Base-by-base conservation (phyloP, 306 rosid genomes). In the Cicer yamashitae region DNA sequence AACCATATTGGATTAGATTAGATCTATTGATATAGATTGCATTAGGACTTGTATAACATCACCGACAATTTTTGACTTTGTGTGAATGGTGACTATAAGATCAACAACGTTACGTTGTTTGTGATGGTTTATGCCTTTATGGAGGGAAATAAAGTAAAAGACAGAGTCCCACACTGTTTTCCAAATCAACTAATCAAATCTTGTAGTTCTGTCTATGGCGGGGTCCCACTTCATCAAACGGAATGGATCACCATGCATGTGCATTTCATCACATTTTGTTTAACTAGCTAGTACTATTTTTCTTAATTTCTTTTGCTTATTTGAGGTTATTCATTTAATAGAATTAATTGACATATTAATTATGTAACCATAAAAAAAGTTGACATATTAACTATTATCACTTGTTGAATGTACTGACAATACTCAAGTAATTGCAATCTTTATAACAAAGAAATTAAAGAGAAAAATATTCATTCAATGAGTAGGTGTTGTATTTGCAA, bases 151-250 rank as follows among this genome's bases (percentile, higher is more conserved):
- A 30, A 30, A 30, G 37, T 30, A 30, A 30, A 30, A 4, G 37
- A 30, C 37, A 30, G 34, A 3, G 37, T 30, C 37, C 5, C 37
- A 30, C 37, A 30, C 4, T 30, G 37, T 30, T 30, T 30, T 30
- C 37, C 3, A 30, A 30, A 30, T 30, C 37, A 30, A 30, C 77
- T 38, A 47, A 64, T 86, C 79, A 80, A 78, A 84, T 70, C 77
- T 77, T 48, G 7, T 38, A 60, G 73, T 8, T 15, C 58, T 45
- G 22, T 66, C 75, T 53, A 1, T 71, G 48, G 72, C 81, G 70
- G 86, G 84, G 84, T 71, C 18, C 18, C 88, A 78, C 40, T 45
- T 44, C 56, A 56, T 30, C 52, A 51, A 78, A 38, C 25, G 20
- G 8, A 39, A 63, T 43, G 50, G 70, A 37, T 50, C 44, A 12